Evolutionary conservation across 2,329 filamentous ascomycete species (phyloP), one percentile per base, ranked within the genome.

Genomic region (Akanthomyces muscarius): DNA sequence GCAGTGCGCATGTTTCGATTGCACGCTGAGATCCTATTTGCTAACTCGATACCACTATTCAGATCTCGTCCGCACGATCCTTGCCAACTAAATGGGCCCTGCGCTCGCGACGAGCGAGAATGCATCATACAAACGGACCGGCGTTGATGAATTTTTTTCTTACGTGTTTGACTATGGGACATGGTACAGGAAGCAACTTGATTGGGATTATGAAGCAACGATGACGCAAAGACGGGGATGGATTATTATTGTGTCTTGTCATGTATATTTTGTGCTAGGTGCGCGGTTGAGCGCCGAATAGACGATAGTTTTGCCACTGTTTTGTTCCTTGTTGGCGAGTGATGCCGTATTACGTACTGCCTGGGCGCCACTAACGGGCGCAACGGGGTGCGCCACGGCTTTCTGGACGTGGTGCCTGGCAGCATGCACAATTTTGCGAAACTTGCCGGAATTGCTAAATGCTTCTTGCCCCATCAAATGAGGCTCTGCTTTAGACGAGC

Each of bases 11-110:
- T 36, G 7, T 21, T 16, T 36, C 41, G 21, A 33, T 25, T 2
- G 30, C 55, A 6, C 28, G 28, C 4, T 30, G 4, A 5, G 4
- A 30, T 30, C 28, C 4, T 6, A 28, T 14, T 33, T 55, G 42
- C 57, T 54, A 23, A 64, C 48, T 3, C 18, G 7, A 6, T 25
- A 50, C 38, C 41, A 4, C 13, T n/a, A 4, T 11, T 16, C 69
- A 91, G 90, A 95, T 66, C 88, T 95, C 65, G 90, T 95, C 72
- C 88, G 90, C 72, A 94, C 90, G 60, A 92, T 95, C 73, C 87
- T 95, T 69, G 90, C 90, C 76, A 94, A 94, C 80, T 95, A 84
- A 71, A 65, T 60, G 76, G 21, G 58, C 23, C 28, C 41, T 60
- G 30, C 38, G 54, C 55, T 60, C 36, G 33, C 47, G 33, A 38